Percentiles rank a stretch among this genome's conserved stretches.
Conservation (phyloP, 345 rosid genomes). For the Erodium maritimum region DNA sequence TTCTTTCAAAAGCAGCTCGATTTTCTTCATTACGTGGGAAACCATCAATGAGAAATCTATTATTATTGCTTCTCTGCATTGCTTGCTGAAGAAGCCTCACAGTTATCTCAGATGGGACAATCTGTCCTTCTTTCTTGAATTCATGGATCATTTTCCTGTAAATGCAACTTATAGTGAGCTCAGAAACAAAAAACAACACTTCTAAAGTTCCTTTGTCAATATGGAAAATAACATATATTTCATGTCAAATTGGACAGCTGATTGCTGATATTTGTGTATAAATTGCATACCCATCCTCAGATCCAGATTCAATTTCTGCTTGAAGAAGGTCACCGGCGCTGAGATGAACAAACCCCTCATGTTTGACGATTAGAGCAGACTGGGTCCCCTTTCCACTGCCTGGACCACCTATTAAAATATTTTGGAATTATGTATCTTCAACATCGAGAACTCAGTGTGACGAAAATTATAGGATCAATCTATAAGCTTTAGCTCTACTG, state of each 20-base stretch:
- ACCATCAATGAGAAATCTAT: conserved; percentile 23
- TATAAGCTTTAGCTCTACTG: no score
- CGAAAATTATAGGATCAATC: no score
- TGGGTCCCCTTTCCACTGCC: conserved; percentile 33
- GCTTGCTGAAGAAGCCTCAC: conserved; percentile 22
- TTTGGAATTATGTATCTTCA: no score
- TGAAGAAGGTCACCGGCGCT: conserved; percentile 27
- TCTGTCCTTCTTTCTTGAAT: conserved; percentile 23
- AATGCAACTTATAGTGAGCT: background rate
- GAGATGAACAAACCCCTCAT: conserved; percentile 19
- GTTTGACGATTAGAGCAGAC: conserved; percentile 13
- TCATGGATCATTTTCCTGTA: conserved; percentile 15
- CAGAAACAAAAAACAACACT: no score
- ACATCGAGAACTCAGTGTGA: no score
- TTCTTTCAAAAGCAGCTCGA: conserved; percentile 16
- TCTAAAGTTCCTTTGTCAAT: no score
- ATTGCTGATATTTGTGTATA: background rate
- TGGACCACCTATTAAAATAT: conserved; percentile 10
- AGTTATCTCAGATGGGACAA: conserved; percentile 26
- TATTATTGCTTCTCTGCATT: conserved; percentile 16
- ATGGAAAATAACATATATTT: no score
- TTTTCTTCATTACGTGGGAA: conserved; percentile 30
- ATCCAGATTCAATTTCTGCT: conserved; percentile 22
- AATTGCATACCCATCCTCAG: conserved; percentile 18
- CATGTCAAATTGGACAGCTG: background rate